Evolutionary conservation across 208 protist genomes (phyloP), one percentile per base, ranked within the genome.

Genomic region (Wallacemonas sp.): DNA sequence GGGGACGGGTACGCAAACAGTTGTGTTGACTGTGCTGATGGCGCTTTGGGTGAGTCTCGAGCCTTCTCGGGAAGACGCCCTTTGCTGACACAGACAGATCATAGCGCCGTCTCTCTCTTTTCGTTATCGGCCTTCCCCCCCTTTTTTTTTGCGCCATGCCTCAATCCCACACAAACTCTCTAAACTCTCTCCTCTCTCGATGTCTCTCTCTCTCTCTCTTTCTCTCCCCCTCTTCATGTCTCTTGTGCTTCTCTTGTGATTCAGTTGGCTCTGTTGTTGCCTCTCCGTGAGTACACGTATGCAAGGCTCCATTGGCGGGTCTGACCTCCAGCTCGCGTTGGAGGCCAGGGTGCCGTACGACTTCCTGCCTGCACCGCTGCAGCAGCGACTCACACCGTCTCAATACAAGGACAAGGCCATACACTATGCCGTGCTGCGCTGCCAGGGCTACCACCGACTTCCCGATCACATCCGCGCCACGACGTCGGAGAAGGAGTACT

Each of bases 401-500:
- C 81, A 82, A 38, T 95, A 92, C 54, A 66, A 80, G 24, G 66
- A 42, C 1, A 73, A 74, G 26, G 63, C 49, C 3, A 39, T 91
- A 0, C 70, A 78, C 9, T 72, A 84, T 54, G 72, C 68, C 1
- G 78, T 84, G 5, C 72, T 86, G 39, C 84, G 78, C 42, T 74
- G 75, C 11, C 65, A 86, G 56, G 73, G 71, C 39, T 92, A 95
- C 75, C 45, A 81, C 34, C 78, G 83, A 22, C 77, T 95, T 9
- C 88, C 88, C 0, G 75, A 88, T 2, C 90, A 84, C 68, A 66
- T 87, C 6, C 75, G 67, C 6, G 44, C 26, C 5, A 64, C 30
- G 4, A 51, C 83, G 22, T 72, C 76, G 30, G 90, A 94, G 76
- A 68, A 66, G 46, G 79, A 62, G 17, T 96, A 96, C 68, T 92